Evolutionary conservation across 73 alveolate genomes (phyloP).

Genomic region (Paramecium pentaurelia): DNA sequence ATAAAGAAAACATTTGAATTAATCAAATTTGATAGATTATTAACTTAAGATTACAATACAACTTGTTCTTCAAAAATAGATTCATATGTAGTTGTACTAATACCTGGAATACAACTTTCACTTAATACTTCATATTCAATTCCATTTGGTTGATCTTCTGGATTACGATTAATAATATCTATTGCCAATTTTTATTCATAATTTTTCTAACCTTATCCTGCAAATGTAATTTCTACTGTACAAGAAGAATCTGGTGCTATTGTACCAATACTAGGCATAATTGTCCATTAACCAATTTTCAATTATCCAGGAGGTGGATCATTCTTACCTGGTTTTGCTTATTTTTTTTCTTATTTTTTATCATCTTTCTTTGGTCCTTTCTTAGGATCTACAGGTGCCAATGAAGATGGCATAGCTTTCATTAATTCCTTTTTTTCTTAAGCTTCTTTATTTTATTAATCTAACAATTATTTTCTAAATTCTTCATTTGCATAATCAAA

Average conservation of each 20-base stretch:
- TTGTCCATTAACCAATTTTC: slow-evolving; percentile 90
- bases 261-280: slow-evolving; percentile 90
- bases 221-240: slow-evolving; percentile 85
- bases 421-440: slow-evolving; percentile 66
- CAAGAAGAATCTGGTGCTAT: slow-evolving; percentile 92
- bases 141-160: slow-evolving; percentile 94
- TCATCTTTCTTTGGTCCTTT: slow-evolving; percentile 91
- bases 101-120: slow-evolving; percentile 98
- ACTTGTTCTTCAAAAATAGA: slow-evolving; percentile 97
- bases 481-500: slow-evolving; percentile 94
- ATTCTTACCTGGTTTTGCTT: slow-evolving; percentile 77
- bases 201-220: slow-evolving; percentile 94
- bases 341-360: slow-evolving; percentile 85
- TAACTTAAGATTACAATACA: slow-evolving; percentile 91
- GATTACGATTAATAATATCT: slow-evolving; percentile 96
- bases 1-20: slow-evolving; percentile 91
- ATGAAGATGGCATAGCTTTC: slow-evolving; percentile 65
- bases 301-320: slow-evolving; percentile 86
- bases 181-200: slow-evolving; percentile 93
- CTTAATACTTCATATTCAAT: slow-evolving; percentile 94
- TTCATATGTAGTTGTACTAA: slow-evolving; percentile 93
- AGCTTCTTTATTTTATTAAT: slow-evolving; percentile 76
- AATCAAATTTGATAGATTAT: slow-evolving; percentile 84
- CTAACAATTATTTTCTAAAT: slow-evolving; percentile 80
- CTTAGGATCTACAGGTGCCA: slow-evolving; percentile 76